Evolutionary conservation across 139 green algal genomes (phyloP), one percentile per base, ranked within the genome.

Genomic region (Prasinococcaceae sp.): DNA sequence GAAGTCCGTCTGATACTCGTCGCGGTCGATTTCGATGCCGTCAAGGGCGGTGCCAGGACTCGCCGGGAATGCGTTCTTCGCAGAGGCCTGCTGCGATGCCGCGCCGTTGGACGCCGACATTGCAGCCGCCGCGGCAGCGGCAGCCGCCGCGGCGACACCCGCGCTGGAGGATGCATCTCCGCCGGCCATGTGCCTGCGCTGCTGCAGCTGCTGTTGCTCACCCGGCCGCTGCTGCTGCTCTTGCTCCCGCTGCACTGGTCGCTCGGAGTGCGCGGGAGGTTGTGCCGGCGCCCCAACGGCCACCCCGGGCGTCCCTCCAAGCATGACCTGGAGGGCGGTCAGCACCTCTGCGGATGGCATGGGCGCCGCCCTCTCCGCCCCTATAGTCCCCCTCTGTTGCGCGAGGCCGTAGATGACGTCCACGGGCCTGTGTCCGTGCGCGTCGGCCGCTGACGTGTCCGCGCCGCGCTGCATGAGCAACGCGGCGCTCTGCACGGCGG

Each of bases 1-100:
- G 32, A 68, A 58, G 33, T 73, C 65, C 3, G 30, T 58, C 22
- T 36, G 30, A n/a, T 64, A 60, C 12, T 45, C 41, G 46, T 63
- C 43, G 2, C 23, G 37, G 22, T 58, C 50, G 17, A 26, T 30
- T n/a, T 39, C 48, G 25, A 10, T 55, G 50, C 10, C 10, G 10
- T 38, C 46, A 14, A 37, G 8, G 20, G 16, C 19, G n/a, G 19
- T 28, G 38, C 50, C 50, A 33, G 50, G 50, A 33, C 50, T 37
- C 12, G 50, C 32, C 2, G 50, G 50, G 8, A 58, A 58, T 10
- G 12, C 35, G 35, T 14, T 14, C 35, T 19, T 10, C 12, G 10
- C 35, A 14, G 10, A 14, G 19, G 16, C 27, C 20, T 20, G 27
- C 43, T 20, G 43, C 2, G 2, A 50, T 29, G 12, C 43, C n/a